phyloP scores from a whole-genome alignment of 2,329 filamentous ascomycete species.

The Colletotrichum musae region DNA sequence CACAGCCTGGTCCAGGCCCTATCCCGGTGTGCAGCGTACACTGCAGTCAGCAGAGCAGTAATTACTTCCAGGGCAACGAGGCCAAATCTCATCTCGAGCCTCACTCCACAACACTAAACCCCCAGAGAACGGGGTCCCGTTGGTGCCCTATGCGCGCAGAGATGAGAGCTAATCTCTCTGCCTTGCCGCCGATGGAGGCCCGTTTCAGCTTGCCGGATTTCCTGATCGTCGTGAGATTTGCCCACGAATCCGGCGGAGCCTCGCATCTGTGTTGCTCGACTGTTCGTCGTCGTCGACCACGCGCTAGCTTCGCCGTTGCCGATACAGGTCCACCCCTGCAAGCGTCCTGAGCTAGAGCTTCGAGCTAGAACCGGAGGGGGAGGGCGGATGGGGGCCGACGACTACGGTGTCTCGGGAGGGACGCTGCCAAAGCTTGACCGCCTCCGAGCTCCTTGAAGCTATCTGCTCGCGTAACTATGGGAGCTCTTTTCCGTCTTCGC shows the following conservation, averaged over 20 bases:
- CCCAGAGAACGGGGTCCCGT: slow-evolving; percentile 6
- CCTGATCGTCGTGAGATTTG: background rate
- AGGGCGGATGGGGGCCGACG: background rate
- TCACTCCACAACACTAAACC: slow-evolving; percentile 29
- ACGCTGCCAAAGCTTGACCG: background rate
- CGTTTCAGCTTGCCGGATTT: background rate
- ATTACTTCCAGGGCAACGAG: background rate
- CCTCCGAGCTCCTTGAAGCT: background rate
- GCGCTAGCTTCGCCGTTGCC: slow-evolving; percentile 1
- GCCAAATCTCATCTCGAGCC: slow-evolving; percentile 7
- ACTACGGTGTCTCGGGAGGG: too few relatives aligned
- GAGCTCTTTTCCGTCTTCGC: too few relatives aligned
- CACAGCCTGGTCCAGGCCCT: too few relatives aligned
- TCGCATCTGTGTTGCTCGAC: background rate
- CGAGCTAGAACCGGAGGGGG: background rate
- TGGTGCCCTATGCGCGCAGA: background rate
- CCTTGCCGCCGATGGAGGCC: background rate
- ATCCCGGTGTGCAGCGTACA: too few relatives aligned
- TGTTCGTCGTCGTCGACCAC: background rate
- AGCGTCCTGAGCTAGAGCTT: background rate
- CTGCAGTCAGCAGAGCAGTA: too few relatives aligned
- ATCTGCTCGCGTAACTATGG: too few relatives aligned
- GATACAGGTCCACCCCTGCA: background rate
- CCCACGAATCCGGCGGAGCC: slow-evolving; percentile 1
- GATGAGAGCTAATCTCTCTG: background rate